phyloP scores from a whole-genome alignment of 306 rosid genomes.

The Quercus rubra region DNA sequence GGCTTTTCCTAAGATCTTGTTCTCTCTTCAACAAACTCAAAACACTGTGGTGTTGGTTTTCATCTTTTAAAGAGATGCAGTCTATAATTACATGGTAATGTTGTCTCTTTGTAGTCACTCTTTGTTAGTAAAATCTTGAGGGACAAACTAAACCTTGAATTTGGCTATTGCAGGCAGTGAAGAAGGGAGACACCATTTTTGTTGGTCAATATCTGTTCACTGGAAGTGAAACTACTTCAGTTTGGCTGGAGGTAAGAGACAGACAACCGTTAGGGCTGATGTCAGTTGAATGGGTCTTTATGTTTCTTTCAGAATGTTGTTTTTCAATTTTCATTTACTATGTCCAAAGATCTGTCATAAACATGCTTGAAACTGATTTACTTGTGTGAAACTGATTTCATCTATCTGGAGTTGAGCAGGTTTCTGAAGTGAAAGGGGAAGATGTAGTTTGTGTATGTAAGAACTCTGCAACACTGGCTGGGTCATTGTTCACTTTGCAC shows the following conservation, averaged over 20 bases:
- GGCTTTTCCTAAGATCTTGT: neutral
- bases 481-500: conserved; percentile 89
- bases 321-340: neutral
- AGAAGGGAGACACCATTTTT: conserved; percentile 92
- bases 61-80: neutral
- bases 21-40: neutral
- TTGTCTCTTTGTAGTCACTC: neutral
- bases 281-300: neutral
- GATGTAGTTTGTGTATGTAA: conserved; percentile 83
- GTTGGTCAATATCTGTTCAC: conserved; percentile 95
- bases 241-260: conserved; percentile 87
- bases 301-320: neutral
- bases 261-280: conserved; percentile 3
- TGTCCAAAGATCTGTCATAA: conserved; percentile 1
- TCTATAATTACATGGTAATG: neutral
- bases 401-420: conserved; percentile 49
- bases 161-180: conserved; percentile 62
- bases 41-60: neutral
- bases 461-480: conserved; percentile 89
- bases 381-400: conserved; percentile 18
- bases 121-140: neutral
- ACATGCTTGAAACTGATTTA: neutral
- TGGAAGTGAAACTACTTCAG: conserved; percentile 99
- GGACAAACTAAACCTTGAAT: conserved; percentile 9
- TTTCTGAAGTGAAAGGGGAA: conserved; percentile 69